These are phyloP conservation scores for Obelidium mucronatum DNA, from an alignment of 192 early-diverging fungal genomes.

Conservation along the genomic window DNA sequence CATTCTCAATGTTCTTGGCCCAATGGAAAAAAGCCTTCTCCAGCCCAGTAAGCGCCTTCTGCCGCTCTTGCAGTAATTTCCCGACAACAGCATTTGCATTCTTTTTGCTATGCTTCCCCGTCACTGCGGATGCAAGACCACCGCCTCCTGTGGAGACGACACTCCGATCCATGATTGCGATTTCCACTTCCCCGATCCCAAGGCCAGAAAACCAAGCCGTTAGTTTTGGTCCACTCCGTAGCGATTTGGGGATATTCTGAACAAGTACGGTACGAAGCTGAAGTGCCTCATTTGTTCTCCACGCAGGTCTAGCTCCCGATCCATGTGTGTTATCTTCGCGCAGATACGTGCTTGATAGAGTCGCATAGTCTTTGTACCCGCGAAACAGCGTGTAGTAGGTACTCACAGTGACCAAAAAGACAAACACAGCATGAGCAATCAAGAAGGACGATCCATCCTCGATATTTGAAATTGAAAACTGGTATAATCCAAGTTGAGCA, in stretches of 20 bases:
- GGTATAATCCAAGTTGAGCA: neutral
- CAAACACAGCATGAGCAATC: conserved; percentile 49
- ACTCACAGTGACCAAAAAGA: conserved; percentile 45
- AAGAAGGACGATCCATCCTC: conserved; percentile 40
- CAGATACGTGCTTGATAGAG: conserved; percentile 38
- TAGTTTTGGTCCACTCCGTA: conserved; percentile 51
- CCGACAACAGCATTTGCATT: conserved; percentile 24
- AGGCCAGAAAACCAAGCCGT: conserved; percentile 53
- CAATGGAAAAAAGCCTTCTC: conserved; percentile 53
- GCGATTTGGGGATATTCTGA: conserved; percentile 50
- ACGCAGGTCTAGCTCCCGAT: conserved; percentile 29
- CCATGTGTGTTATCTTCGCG: conserved; percentile 31
- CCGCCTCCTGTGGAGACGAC: neutral
- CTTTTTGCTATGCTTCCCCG: neutral
- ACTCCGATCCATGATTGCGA: conserved; percentile 49
- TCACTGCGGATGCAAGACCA: neutral
- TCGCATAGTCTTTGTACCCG: conserved; percentile 47
- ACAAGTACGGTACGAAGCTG: conserved; percentile 59
- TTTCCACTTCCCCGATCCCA: conserved; percentile 54
- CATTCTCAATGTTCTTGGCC: conserved; percentile 43
- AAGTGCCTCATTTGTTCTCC: conserved; percentile 50
- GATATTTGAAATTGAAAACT: conserved; percentile 43
- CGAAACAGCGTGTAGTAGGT: conserved; percentile 46
- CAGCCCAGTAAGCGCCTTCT: conserved; percentile 39
- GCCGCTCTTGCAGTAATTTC: conserved; percentile 32